These are phyloP conservation scores for Ceratocystis cubensis DNA, from an alignment of 2,329 filamentous ascomycete species.

Conservation along the genomic window DNA sequence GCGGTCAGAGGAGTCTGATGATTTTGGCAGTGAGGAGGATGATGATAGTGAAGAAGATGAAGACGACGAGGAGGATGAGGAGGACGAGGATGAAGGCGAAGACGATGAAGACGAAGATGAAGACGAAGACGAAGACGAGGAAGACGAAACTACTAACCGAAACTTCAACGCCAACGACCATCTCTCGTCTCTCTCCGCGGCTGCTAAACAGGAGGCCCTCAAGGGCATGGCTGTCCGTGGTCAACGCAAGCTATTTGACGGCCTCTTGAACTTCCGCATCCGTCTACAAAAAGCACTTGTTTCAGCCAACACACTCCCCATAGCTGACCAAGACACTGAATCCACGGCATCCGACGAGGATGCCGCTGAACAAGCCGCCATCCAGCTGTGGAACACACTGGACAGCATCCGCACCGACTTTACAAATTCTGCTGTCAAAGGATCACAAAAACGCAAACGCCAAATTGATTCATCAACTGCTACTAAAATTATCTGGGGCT, in stretches of 20 bases:
- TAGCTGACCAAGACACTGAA: conserved; percentile 30
- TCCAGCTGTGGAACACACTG: conserved; percentile 73
- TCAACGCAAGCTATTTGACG: conserved; percentile 77
- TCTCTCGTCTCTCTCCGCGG: conserved; percentile 20
- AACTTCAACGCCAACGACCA: conserved; percentile 15
- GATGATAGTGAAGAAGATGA: conserved; percentile 30
- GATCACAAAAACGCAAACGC: conserved; percentile 50
- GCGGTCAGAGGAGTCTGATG: conserved; percentile 25
- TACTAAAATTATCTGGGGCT: conserved; percentile 57
- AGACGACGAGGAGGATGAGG: conserved; percentile 30
- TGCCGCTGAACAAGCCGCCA: conserved; percentile 72
- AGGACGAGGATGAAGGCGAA: conserved; percentile 31
- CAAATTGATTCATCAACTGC: conserved; percentile 42
- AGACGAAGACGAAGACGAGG: conserved; percentile 27
- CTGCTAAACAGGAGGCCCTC: conserved; percentile 45
- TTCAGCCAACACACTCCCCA: conserved; percentile 60
- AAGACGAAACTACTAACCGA: conserved; percentile 21
- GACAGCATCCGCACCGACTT: conserved; percentile 46
- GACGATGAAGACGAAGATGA: conserved; percentile 29
- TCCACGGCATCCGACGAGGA: conserved; percentile 33
- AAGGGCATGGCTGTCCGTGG: conserved; percentile 79
- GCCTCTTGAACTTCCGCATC: conserved; percentile 79
- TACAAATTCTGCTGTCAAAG: conserved; percentile 31
- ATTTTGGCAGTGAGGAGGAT: conserved; percentile 29
- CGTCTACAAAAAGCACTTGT: conserved; percentile 84